Percentiles rank a stretch among this genome's conserved stretches.
Evolutionary conservation across 176 grass and related monocot genomes (phyloP).

Genomic region (Dactylis glomerata): DNA sequence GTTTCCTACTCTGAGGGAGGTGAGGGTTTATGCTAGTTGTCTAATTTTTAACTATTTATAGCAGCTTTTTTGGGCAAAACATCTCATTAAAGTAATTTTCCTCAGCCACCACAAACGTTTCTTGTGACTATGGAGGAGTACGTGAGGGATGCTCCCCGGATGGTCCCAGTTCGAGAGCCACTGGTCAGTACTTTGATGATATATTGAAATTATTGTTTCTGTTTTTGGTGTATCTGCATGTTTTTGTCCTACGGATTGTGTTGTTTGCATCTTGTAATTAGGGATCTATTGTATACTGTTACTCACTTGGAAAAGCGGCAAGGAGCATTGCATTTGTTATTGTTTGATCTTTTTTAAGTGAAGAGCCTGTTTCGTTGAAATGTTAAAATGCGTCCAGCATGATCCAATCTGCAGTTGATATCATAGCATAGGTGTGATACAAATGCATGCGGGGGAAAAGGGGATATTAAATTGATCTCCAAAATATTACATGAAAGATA

Average conservation of each 20-base stretch:
- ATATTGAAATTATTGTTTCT: not conserved
- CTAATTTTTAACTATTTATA: constrained; percentile 5
- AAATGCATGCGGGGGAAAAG: not conserved
- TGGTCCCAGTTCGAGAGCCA: constrained; percentile 81
- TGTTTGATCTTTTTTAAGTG: not conserved
- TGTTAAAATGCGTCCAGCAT: not conserved
- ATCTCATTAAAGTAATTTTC: constrained; percentile 37
- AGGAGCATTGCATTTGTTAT: constrained; percentile 9
- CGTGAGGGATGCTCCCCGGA: constrained; percentile 87
- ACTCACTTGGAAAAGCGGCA: not conserved
- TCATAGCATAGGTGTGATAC: not conserved
- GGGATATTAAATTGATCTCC: not conserved
- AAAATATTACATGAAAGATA: not conserved
- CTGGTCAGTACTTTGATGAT: constrained; percentile 57
- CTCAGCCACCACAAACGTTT: constrained; percentile 97
- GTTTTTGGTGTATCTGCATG: not conserved
- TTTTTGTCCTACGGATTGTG: not conserved
- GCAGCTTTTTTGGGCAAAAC: not conserved
- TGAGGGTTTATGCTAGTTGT: constrained; percentile 21
- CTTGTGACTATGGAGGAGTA: constrained; percentile 98
- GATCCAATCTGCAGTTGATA: not conserved
- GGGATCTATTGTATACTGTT: not conserved
- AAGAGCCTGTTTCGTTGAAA: not conserved
- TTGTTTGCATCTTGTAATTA: not conserved
- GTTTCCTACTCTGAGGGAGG: constrained; percentile 97